These are phyloP conservation scores for Yarrowia hollandica DNA, from an alignment of 805 yeast species.

Conservation along the genomic window DNA sequence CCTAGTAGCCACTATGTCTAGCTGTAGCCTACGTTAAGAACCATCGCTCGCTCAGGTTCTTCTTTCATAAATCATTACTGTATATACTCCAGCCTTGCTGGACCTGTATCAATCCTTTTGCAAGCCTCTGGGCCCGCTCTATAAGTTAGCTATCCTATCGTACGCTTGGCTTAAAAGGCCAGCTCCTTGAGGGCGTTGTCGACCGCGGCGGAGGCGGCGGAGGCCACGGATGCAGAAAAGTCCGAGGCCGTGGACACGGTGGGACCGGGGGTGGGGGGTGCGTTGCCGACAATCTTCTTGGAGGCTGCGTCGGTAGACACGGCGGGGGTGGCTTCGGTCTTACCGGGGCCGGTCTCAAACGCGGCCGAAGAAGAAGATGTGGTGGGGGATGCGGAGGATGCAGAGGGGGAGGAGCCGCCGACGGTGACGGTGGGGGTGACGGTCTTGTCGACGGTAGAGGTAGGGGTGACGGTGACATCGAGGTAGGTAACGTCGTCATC, in stretches of 20 bases:
- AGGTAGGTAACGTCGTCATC: conserved; percentile 28
- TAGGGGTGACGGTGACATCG: conserved; percentile 22
- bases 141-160: conserved; percentile 11
- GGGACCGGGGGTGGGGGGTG: conserved; percentile 24
- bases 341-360: neutral
- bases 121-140: neutral
- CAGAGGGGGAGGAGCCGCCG: conserved; percentile 7
- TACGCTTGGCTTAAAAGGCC: neutral
- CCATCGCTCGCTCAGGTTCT: too few species aligned
- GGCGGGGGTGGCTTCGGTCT: neutral
- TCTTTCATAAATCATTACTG: too few species aligned
- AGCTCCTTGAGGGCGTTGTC: conserved; percentile 14
- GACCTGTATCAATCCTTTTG: too few species aligned
- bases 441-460: conserved; percentile 12
- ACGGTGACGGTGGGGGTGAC: conserved; percentile 24
- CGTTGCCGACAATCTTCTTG: conserved; percentile 4
- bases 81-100: too few species aligned
- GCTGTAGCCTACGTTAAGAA: too few species aligned
- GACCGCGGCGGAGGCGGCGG: conserved; percentile 30
- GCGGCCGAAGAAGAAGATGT: too few species aligned
- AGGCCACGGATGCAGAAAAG: conserved; percentile 29
- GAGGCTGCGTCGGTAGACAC: conserved; percentile 28
- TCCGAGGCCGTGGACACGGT: conserved; percentile 2
- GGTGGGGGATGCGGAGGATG: neutral
- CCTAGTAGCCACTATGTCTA: too few species aligned